phyloP scores from a whole-genome alignment of 164 flowering plant species.

The Paratinospora sagittata region DNA sequence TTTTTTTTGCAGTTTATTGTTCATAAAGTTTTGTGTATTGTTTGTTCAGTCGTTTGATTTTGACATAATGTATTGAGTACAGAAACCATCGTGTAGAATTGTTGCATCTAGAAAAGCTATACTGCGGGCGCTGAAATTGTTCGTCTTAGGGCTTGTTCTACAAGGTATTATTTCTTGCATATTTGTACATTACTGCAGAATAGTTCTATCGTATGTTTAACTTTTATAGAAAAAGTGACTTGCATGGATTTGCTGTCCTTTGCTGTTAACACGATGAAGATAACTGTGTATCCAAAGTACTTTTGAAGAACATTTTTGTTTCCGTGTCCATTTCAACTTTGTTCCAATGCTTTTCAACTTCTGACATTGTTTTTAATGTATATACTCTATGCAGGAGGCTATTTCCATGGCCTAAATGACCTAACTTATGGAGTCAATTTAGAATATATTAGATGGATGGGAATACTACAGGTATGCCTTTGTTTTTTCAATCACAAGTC shows the following conservation, averaged over 20 bases:
- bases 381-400: conserved; percentile 48
- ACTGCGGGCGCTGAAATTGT: conserved; percentile 46
- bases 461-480: conserved; percentile 55
- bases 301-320: not conserved
- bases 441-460: conserved; percentile 55
- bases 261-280: not conserved
- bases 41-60: not conserved
- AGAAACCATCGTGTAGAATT: conserved; percentile 41
- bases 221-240: not conserved
- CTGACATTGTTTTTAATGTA: not conserved
- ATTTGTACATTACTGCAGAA: not conserved
- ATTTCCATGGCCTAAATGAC: conserved; percentile 50
- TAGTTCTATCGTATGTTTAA: no score
- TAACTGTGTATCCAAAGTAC: not conserved
- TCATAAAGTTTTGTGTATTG: not conserved
- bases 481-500: no score
- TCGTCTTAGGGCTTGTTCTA: conserved; percentile 52
- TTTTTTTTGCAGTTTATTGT: not conserved
- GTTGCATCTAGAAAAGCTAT: conserved; percentile 50
- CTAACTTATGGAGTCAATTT: conserved; percentile 66
- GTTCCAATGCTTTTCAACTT: not conserved
- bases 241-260: not conserved
- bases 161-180: conserved; percentile 41
- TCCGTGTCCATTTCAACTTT: no score
- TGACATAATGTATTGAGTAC: not conserved